A percentile compares a stretch with the other conserved stretches of the same genome.
Conservation (phyloP, 352 stramenopile species). For the Phytophthora lateralis region DNA sequence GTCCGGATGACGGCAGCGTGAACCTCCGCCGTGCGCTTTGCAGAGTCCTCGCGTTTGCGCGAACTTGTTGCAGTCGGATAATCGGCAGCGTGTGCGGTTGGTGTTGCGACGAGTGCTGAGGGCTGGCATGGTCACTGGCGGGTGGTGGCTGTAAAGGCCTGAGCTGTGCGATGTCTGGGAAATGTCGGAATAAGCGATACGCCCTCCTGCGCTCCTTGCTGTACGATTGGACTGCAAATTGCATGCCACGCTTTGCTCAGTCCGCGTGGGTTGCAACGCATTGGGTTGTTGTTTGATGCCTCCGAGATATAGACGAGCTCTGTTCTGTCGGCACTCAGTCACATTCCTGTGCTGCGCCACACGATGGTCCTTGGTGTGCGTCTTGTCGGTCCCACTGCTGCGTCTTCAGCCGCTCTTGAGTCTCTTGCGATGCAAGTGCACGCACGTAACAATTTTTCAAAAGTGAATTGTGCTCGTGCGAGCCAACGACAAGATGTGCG, state of each 20-base stretch:
- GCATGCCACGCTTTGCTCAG: slow-evolving; percentile 12
- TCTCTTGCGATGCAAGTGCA: slow-evolving; percentile 13
- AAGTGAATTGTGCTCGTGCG: slow-evolving; percentile 12
- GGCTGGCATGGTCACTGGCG: slow-evolving; percentile 26
- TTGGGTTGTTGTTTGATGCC: slow-evolving; percentile 23
- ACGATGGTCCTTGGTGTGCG: background rate
- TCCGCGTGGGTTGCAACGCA: slow-evolving; percentile 26
- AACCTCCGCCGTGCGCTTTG: slow-evolving; percentile 84
- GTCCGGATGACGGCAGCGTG: slow-evolving; percentile 69
- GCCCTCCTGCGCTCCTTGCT: slow-evolving; percentile 8
- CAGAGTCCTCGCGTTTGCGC: slow-evolving; percentile 78
- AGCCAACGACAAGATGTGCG: slow-evolving; percentile 31
- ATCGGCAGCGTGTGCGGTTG: slow-evolving; percentile 71
- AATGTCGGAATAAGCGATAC: slow-evolving; percentile 27
- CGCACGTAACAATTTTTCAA: slow-evolving; percentile 10
- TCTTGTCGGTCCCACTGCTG: slow-evolving; percentile 12
- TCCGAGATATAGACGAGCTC: slow-evolving; percentile 34
- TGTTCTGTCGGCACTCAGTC: background rate
- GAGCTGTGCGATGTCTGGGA: slow-evolving; percentile 18
- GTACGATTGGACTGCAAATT: slow-evolving; percentile 31
- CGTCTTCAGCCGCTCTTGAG: slow-evolving; percentile 1
- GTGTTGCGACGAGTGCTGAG: slow-evolving; percentile 44
- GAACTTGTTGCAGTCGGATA: slow-evolving; percentile 77
- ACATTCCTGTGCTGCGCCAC: background rate
- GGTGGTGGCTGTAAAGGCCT: slow-evolving; percentile 3